Evolutionary conservation across 345 rosid species (phyloP), one percentile per base, ranked within the genome.

Genomic region (Eucalyptus albens): DNA sequence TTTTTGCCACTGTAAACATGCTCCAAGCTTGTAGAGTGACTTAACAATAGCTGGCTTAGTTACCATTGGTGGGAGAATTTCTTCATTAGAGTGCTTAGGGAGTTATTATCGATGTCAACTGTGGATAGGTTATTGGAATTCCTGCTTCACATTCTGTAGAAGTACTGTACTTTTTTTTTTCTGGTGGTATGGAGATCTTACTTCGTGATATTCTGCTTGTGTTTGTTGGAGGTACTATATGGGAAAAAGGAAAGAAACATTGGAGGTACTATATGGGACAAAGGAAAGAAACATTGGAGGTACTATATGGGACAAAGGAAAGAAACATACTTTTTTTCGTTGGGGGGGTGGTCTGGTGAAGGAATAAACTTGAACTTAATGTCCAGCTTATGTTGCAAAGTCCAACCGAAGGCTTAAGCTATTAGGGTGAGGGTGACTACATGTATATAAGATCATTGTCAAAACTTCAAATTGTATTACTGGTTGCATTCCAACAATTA

Each of bases 401-500:
- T 60, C 31, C 17, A 27, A 13, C 33, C 4, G 3, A 27, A 62
- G 17, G 33, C 33, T 62, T 29, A 29, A 29, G 33, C 3, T 27
- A 62, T 6, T 51, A 51, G 3, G 55, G 55, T 1, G 8, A 51
- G 21, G 3, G 55, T 0, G 55, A 51, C 21, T 51, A 51, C 15
- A 6, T 5, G 14, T 12, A 27, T 27, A 60, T 1, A 24, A 10
- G 7, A 11, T 59, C 11, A 22, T 56, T 56, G 11, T 56, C 27
- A 9, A 56, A 5, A 9, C 6, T 26, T 60, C 67, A 60, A 60
- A 27, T 60, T 60, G 67, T 11, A 3, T 26, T 26, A 27, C 14
- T 0, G 15, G 1, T 60, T 6, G 67, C 15, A 60, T 27, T 60
- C 1, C 6, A 60, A 60, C 0, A 60, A 26, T 60, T 1, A 3